Evolutionary conservation across 2,329 filamentous ascomycete species (phyloP), one percentile per base, ranked within the genome.

Genomic region (Pseudomassariella vexata): DNA sequence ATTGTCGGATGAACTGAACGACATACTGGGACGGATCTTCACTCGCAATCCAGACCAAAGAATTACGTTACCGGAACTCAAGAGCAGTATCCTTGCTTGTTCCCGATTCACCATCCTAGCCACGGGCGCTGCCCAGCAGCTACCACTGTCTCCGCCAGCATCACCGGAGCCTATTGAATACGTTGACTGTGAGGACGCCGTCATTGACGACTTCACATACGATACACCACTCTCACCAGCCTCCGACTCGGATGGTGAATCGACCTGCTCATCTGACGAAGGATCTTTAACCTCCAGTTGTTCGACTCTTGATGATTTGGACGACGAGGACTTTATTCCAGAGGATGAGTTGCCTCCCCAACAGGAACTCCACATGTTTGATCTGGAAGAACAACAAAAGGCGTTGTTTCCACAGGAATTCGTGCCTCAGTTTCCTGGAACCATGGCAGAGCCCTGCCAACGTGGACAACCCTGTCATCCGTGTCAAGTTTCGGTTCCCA

Each of bases 1-100:
- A 15, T 65, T 98, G 52, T 89, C 92, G 35, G 73, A 85, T 55
- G 89, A 95, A 55, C 72, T 96, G 56, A 89, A 95, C 65, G 70
- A 76, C 54, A 94, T 98, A 43, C 65, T 98, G 49, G 80, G 79
- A 45, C 78, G 83, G 52, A 85, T 96, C 49, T 98, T 98, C 59
- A 82, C 90, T 53, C 77, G 79, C 57, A 81, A 92, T 60, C 89
- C 92, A 36, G 73, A 79, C 49, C 78, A 86, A 56, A 75, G 92
- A 57, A 89, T 94, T 52, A 82, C 80, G 35, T 73, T 98, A 42
- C 63, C 77, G 35, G 85, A 95, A 61, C 73, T 98, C 35, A 79
- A 83, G 51, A 70, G 76, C 45, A 68, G 82, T 54, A 92, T 96
- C 55, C 57, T 82, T 49, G 71, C 77, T 41, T 95, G 89, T 66